Percentiles rank a stretch among this genome's conserved stretches.
These are phyloP conservation scores for Calycina marina DNA, from an alignment of 2,329 filamentous ascomycete genomes.

Conservation along the genomic window DNA sequence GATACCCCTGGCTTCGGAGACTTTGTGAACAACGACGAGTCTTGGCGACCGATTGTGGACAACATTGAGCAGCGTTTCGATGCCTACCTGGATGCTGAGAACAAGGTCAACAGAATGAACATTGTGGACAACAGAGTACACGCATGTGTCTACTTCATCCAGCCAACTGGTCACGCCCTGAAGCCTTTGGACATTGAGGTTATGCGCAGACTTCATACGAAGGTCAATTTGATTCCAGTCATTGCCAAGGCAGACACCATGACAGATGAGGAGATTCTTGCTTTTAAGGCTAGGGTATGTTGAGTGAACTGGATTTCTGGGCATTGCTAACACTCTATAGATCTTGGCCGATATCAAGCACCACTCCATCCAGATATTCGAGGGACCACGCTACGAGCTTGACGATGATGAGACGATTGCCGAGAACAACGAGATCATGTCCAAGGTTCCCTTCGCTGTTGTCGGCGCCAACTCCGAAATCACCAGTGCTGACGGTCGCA, in stretches of 20 bases:
- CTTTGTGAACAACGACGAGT: constrained; percentile 99
- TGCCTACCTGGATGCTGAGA: constrained; percentile 96
- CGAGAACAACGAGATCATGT: constrained; percentile 99
- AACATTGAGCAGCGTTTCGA: constrained; percentile 99
- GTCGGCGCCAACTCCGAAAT: constrained; percentile 96
- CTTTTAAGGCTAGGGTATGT: constrained; percentile 91
- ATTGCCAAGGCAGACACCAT: constrained; percentile 98
- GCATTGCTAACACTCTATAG: constrained; percentile 31
- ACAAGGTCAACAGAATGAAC: constrained; percentile 99
- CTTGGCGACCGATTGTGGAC: constrained; percentile 96
- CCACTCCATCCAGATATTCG: constrained; percentile 97
- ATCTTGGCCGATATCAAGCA: constrained; percentile 94
- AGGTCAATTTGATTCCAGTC: constrained; percentile 98
- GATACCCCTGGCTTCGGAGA: constrained; percentile 97
- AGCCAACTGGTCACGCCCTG: constrained; percentile 93
- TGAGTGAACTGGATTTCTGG: not conserved
- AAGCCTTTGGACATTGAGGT: constrained; percentile 99
- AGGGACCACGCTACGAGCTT: constrained; percentile 94
- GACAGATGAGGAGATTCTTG: constrained; percentile 87
- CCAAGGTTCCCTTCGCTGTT: constrained; percentile 96
- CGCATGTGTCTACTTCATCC: constrained; percentile 98
- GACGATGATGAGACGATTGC: constrained; percentile 99
- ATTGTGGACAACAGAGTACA: constrained; percentile 99
- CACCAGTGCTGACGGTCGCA: constrained; percentile 77
- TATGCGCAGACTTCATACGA: constrained; percentile 98